Conservation (phyloP, 2,329 filamentous ascomycete species). For the Dothidotthia symphoricarpi region DNA sequence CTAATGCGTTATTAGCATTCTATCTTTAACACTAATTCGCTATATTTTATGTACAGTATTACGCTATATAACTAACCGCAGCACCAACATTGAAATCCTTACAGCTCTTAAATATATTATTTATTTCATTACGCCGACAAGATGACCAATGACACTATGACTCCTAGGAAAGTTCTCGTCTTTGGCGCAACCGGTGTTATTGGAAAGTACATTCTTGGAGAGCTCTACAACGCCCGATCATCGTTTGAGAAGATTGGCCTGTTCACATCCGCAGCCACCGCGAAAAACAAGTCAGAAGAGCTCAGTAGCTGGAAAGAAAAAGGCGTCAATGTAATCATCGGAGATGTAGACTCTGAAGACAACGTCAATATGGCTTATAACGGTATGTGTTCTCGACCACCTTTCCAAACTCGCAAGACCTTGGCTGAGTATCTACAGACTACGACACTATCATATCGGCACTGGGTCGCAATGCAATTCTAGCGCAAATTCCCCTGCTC, state of each 20-base stretch:
- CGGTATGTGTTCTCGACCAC: constrained; percentile 30
- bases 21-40: too few relatives aligned
- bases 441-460: constrained; percentile 66
- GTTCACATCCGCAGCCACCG: constrained; percentile 56
- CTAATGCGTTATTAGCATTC: too few relatives aligned
- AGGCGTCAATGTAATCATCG: constrained; percentile 56
- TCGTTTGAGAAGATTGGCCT: constrained; percentile 55
- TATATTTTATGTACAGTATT: too few relatives aligned
- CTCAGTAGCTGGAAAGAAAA: constrained; percentile 49
- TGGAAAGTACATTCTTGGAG: constrained; percentile 51
- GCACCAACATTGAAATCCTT: too few relatives aligned
- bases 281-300: constrained; percentile 50
- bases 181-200: constrained; percentile 56
- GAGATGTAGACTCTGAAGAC: constrained; percentile 53
- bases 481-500: constrained; percentile 62
- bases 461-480: constrained; percentile 62
- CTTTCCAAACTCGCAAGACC: not conserved
- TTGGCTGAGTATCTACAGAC: constrained; percentile 26
- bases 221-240: constrained; percentile 48
- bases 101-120: too few relatives aligned
- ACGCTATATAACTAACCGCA: too few relatives aligned
- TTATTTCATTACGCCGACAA: too few relatives aligned
- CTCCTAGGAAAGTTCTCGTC: constrained; percentile 49
- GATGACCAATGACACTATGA: too few relatives aligned
- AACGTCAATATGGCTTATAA: constrained; percentile 59